Conservation (phyloP, 2,329 filamentous ascomycete species). For the Leptoxyphium fumago region DNA sequence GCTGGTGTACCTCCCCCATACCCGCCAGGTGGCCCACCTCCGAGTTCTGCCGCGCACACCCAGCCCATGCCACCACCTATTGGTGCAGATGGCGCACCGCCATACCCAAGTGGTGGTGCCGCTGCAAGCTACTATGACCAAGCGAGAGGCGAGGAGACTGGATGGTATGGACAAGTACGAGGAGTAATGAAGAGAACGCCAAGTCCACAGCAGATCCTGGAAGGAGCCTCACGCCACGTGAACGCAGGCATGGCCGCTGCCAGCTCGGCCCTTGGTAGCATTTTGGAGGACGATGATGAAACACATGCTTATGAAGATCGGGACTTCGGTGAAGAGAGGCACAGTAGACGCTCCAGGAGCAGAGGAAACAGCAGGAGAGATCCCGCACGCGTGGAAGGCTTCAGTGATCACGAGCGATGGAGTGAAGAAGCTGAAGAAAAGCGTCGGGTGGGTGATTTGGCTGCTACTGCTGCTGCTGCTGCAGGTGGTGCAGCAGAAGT, state of each 20-base stretch:
- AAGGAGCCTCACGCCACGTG: conserved; percentile 67
- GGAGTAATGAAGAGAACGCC: conserved; percentile 68
- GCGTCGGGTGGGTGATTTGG: conserved; percentile 10
- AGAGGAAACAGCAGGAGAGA: not conserved
- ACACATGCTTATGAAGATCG: conserved; percentile 36
- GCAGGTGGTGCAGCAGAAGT: conserved; percentile 10
- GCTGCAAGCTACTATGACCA: conserved; percentile 16
- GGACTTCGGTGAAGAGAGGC: conserved; percentile 3
- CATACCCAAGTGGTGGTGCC: conserved; percentile 4
- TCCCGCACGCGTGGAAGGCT: conserved; percentile 10
- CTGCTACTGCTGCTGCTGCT: conserved; percentile 1
- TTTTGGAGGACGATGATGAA: conserved; percentile 67
- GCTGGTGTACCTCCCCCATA: conserved; percentile 6
- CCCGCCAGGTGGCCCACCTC: conserved; percentile 12
- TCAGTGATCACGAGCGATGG: conserved; percentile 71
- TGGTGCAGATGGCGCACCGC: conserved; percentile 4
- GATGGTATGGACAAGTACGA: conserved; percentile 45
- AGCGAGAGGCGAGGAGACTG: conserved; percentile 6
- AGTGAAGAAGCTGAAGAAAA: conserved; percentile 73
- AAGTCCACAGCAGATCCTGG: conserved; percentile 77
- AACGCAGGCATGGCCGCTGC: conserved; percentile 71
- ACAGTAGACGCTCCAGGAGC: conserved; percentile 5
- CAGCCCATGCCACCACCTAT: conserved; percentile 3
- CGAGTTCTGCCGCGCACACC: not conserved
- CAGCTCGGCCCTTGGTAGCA: conserved; percentile 67